A percentile compares a stretch with the other conserved stretches of the same genome.
Evolutionary conservation across 1,139 yeast genomes (phyloP).

Genomic region (Zygoascus meyerae): DNA sequence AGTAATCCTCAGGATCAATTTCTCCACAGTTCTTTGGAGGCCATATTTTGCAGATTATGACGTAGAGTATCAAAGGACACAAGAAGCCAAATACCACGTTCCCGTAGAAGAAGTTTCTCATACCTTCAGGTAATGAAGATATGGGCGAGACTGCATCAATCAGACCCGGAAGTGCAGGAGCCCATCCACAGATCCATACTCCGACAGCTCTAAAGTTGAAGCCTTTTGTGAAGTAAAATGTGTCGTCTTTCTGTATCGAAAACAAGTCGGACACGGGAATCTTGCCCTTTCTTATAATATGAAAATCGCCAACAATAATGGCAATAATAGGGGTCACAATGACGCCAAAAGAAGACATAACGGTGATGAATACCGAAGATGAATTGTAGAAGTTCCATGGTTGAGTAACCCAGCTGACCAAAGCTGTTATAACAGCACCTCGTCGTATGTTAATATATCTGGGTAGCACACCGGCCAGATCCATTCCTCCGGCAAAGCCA

Average conservation of each 20-base stretch:
- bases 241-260: constrained; percentile 34
- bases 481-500: constrained; percentile 51
- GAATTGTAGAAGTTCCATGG: constrained; percentile 48
- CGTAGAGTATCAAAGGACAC: constrained; percentile 14
- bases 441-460: constrained; percentile 45
- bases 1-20: constrained; percentile 13
- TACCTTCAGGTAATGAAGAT: constrained; percentile 20
- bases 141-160: constrained; percentile 33
- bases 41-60: constrained; percentile 12
- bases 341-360: constrained; percentile 43
- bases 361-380: constrained; percentile 40
- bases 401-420: constrained; percentile 36
- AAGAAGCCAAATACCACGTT: constrained; percentile 14
- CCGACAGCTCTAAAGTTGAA: constrained; percentile 40
- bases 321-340: constrained; percentile 44
- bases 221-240: constrained; percentile 38
- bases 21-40: constrained; percentile 11
- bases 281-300: constrained; percentile 35
- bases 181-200: constrained; percentile 39
- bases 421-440: constrained; percentile 45
- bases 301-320: constrained; percentile 41
- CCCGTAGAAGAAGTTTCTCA: constrained; percentile 14
- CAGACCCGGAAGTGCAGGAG: constrained; percentile 43
- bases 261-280: constrained; percentile 36
- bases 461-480: constrained; percentile 45